Evolutionary conservation across 2,329 filamentous ascomycete genomes (phyloP).

Genomic region (Fusarium piperis): DNA sequence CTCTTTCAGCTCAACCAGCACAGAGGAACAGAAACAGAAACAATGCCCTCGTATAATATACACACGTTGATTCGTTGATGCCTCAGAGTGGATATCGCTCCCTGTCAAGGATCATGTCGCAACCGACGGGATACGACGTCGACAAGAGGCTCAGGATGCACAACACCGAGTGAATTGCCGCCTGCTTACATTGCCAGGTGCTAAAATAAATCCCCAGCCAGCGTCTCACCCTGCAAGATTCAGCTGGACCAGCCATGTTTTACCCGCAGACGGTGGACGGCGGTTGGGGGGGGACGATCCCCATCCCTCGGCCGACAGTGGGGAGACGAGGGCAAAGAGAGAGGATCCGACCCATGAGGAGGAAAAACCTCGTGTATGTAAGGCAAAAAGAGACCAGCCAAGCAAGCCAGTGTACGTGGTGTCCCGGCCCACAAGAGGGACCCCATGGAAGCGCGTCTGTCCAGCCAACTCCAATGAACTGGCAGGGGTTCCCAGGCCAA

Average conservation of each 20-base stretch:
- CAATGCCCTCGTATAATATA: neutral
- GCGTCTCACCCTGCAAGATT: neutral
- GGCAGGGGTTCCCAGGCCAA: neutral
- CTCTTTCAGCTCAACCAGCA: neutral
- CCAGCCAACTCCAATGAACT: neutral
- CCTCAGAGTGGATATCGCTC: neutral
- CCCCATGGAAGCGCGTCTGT: neutral
- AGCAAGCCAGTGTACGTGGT: neutral
- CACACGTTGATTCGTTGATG: neutral
- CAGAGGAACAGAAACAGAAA: neutral
- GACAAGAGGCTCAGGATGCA: neutral
- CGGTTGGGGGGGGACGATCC: neutral
- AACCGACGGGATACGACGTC: neutral
- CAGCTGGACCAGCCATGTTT: neutral
- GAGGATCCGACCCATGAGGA: neutral
- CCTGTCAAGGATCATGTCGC: neutral
- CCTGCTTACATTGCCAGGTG: neutral
- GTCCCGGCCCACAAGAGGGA: neutral
- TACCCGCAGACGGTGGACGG: neutral
- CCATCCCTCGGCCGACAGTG: neutral
- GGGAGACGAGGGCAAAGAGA: neutral
- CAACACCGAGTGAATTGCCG: neutral
- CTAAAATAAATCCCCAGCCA: neutral
- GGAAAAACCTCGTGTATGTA: neutral
- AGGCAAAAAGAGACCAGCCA: neutral